These are phyloP conservation scores for Botrytis aclada DNA, from an alignment of 2,329 filamentous ascomycete genomes.

Conservation along the genomic window DNA sequence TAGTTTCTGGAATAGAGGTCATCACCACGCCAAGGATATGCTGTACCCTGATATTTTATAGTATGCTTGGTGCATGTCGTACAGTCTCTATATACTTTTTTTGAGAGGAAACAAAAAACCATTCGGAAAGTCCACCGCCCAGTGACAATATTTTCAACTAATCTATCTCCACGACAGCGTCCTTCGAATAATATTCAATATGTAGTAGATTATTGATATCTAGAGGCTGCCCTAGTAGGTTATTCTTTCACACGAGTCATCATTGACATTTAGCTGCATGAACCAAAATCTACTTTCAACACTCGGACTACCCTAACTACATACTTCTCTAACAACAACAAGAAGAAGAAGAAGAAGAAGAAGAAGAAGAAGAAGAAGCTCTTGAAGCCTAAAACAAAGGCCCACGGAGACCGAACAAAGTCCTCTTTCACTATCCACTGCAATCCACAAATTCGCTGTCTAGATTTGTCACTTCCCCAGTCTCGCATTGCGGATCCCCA, in stretches of 20 bases:
- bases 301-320: not conserved
- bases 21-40: not conserved
- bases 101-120: not conserved
- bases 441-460: not conserved
- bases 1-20: not conserved
- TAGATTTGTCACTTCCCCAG: not conserved
- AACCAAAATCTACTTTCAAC: not conserved
- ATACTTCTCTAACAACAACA: not conserved
- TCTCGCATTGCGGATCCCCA: slow-evolving; percentile 1
- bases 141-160: not conserved
- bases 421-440: not conserved
- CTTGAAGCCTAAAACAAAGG: not conserved
- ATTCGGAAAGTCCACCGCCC: not conserved
- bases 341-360: not conserved
- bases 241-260: not conserved
- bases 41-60: not conserved
- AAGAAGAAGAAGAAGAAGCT: not conserved
- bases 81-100: not conserved
- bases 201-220: not conserved
- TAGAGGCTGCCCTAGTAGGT: not conserved
- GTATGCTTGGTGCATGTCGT: not conserved
- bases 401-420: not conserved
- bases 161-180: not conserved
- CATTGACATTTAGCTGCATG: not conserved
- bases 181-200: not conserved